Percentiles rank a stretch among this genome's conserved stretches.
Conservation (phyloP, 2,329 filamentous ascomycete species). For the Pseudogymnoascus sp. region DNA sequence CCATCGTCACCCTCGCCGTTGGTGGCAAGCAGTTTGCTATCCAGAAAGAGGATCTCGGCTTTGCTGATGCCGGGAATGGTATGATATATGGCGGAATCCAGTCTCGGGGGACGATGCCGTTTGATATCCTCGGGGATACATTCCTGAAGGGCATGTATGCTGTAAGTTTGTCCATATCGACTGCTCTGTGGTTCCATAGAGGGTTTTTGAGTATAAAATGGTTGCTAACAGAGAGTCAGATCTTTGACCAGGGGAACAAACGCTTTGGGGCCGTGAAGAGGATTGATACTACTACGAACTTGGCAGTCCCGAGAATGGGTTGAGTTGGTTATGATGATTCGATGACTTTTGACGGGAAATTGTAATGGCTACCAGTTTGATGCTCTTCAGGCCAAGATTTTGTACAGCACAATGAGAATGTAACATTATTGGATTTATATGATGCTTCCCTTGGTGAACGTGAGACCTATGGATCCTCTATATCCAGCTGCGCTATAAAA, state of each 20-base stretch:
- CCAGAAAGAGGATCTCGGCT: conserved; percentile 51
- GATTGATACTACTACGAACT: conserved; percentile 17
- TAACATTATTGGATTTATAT: neutral
- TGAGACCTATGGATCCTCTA: neutral
- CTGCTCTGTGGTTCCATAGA: too few species aligned
- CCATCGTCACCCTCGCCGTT: conserved; percentile 53
- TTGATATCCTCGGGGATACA: conserved; percentile 51
- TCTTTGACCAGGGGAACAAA: conserved; percentile 50
- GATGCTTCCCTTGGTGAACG: neutral
- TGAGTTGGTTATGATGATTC: neutral
- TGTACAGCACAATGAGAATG: neutral
- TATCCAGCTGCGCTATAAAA: neutral
- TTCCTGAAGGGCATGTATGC: conserved; percentile 53
- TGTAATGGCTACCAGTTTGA: neutral
- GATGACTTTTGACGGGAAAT: too few species aligned
- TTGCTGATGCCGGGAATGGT: conserved; percentile 42
- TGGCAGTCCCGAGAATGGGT: neutral
- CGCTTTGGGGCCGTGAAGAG: conserved; percentile 48
- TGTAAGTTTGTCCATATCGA: conserved; percentile 28
- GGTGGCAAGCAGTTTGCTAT: conserved; percentile 49
- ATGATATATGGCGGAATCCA: conserved; percentile 54
- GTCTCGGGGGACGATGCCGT: conserved; percentile 41
- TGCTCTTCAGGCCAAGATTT: neutral
- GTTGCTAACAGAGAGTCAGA: conserved; percentile 27
- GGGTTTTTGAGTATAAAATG: neutral